Percentiles rank a stretch among this genome's conserved stretches.
phyloP scores from a whole-genome alignment of 2,329 filamentous ascomycete genomes.

The Colletotrichum sp. region DNA sequence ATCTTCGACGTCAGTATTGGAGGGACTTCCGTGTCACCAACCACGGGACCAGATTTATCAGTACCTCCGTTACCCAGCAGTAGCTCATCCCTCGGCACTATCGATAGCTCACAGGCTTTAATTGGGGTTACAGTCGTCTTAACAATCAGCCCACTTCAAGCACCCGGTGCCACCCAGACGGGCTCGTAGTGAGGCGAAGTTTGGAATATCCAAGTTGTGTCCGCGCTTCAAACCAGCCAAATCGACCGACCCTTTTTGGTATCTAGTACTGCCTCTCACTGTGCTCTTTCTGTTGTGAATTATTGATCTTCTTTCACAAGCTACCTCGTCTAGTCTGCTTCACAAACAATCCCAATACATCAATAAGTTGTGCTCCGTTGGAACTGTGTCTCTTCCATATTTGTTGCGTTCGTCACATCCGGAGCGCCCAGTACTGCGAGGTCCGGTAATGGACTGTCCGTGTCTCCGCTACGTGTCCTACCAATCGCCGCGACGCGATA shows the following conservation, averaged over 20 bases:
- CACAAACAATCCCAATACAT: no score
- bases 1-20: not conserved
- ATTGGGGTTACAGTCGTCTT: not conserved
- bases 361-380: no score
- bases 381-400: not conserved
- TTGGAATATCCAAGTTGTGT: not conserved
- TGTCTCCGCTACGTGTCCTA: rapidly evolving
- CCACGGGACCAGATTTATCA: not conserved
- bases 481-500: not conserved
- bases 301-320: no score
- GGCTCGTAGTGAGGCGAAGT: not conserved
- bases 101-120: not conserved
- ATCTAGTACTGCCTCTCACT: no score
- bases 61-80: not conserved
- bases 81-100: not conserved
- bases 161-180: not conserved
- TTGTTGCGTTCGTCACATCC: not conserved
- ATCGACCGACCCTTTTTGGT: no score
- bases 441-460: not conserved
- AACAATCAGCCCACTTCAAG: not conserved
- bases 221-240: not conserved
- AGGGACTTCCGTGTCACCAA: not conserved
- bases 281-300: no score
- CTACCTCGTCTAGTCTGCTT: no score
- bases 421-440: not conserved